Evolutionary conservation across 2,329 filamentous ascomycete genomes (phyloP), one percentile per base, ranked within the genome.

Genomic region (Corniculantispora saksenae): DNA sequence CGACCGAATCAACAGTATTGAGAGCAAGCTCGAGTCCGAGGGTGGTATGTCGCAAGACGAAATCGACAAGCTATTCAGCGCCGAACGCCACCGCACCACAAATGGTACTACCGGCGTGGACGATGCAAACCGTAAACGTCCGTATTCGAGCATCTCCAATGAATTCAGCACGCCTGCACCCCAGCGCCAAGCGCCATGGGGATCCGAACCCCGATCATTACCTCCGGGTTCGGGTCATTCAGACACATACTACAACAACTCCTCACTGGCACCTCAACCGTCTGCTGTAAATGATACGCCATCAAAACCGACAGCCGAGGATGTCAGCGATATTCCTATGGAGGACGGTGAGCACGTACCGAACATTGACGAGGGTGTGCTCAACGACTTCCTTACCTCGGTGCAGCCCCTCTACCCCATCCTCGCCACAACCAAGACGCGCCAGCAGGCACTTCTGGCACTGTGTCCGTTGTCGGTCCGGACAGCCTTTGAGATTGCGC

Each of bases 1-100:
- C 27, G 93, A 97, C 73, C 84, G 93, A 29, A 88, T 97, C 66
- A 89, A 94, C 71, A 89, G 86, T 51, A 89, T 97, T 54, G 93
- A 97, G 74, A 91, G 89, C 69, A 91, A 92, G 73, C 87, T 95
- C 65, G 85, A 84, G 48, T 82, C 80, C 10, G 83, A 86, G 38
- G 76, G 76, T 66, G 78, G 72, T 48, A 72, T 77, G 65, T 80
- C 76, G 48, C 78, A 81, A 62, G 81, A 82, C 61, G 76, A 79
- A n/a, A 76, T 84, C n/a, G 82, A 84, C 45, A 74, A 76, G 55
- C 71, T 79, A 13, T 78, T 79, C 53, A 73, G 72, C 17, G 69
- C 76, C 3, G 77, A 78, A 23, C 70, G 75, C 21, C 70, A 75
- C 6, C 72, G 76, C 25, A 67, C 67, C 58, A 74, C 75, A 58